Percentiles rank a stretch among this genome's conserved stretches.
These are phyloP conservation scores for Simmondsia chinensis DNA, from an alignment of 148 eudicot genomes.

Conservation along the genomic window DNA sequence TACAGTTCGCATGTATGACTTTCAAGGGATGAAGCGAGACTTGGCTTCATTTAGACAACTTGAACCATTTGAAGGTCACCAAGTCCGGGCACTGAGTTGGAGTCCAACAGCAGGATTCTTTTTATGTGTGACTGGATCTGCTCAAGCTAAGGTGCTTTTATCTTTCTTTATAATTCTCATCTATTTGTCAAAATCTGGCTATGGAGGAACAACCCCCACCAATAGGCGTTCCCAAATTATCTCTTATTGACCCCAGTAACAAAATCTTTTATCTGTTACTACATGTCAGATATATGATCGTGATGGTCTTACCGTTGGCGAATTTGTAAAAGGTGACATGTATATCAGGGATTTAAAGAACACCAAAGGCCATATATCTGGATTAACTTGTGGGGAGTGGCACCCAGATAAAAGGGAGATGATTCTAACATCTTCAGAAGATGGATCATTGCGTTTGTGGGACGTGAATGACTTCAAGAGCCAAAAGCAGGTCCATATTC, in stretches of 20 bases:
- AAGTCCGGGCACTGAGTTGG: constrained; percentile 91
- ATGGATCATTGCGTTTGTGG: constrained; percentile 96
- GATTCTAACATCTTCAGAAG: constrained; percentile 88
- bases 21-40: constrained; percentile 97
- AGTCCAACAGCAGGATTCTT: constrained; percentile 87
- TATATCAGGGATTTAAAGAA: constrained; percentile 97
- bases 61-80: constrained; percentile 98
- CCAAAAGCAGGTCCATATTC: constrained; percentile 75
- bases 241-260: too few species aligned
- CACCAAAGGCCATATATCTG: constrained; percentile 95
- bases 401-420: constrained; percentile 81
- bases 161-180: not conserved
- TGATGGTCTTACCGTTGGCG: constrained; percentile 94
- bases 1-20: constrained; percentile 85
- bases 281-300: constrained; percentile 76
- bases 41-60: constrained; percentile 87
- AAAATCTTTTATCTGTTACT: not conserved
- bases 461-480: constrained; percentile 93
- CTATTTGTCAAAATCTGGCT: not conserved
- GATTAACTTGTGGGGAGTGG: constrained; percentile 98
- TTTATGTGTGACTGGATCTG: constrained; percentile 92
- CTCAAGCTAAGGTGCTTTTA: constrained; percentile 83
- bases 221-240: too few species aligned
- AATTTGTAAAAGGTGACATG: constrained; percentile 95
- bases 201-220: too few species aligned